Conservation (phyloP, 2,329 filamentous ascomycete species). For the Berkeleyomyces basicola region DNA sequence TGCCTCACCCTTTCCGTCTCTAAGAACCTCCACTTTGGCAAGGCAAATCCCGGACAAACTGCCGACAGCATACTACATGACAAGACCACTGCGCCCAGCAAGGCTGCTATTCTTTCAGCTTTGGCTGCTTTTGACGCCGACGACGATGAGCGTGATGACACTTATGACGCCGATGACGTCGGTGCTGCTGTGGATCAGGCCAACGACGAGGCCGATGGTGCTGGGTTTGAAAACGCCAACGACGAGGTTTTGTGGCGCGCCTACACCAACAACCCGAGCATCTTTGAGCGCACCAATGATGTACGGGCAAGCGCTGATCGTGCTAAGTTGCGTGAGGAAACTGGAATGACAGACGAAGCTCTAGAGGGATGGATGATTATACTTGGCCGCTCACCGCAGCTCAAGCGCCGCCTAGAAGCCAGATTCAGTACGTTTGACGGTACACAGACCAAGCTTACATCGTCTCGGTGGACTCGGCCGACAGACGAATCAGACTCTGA, state of each 20-base stretch:
- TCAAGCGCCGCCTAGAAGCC: constrained; percentile 52
- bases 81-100: constrained; percentile 48
- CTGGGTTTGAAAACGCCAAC: constrained; percentile 28
- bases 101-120: constrained; percentile 75
- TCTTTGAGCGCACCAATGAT: constrained; percentile 56
- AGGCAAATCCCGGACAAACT: constrained; percentile 42
- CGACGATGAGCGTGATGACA: constrained; percentile 93
- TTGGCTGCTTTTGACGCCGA: constrained; percentile 81
- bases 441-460: constrained; percentile 44
- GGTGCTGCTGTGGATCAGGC: constrained; percentile 69
- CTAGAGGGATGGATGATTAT: constrained; percentile 92
- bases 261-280: constrained; percentile 45
- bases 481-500: constrained; percentile 5
- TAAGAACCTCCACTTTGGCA: constrained; percentile 59
- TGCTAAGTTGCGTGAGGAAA: constrained; percentile 50
- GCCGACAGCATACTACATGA: constrained; percentile 59
- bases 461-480: constrained; percentile 41
- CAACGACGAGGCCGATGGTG: constrained; percentile 35
- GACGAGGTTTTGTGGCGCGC: constrained; percentile 61
- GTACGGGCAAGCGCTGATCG: constrained; percentile 42
- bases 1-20: constrained; percentile 47
- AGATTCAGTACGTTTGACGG: constrained; percentile 51
- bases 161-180: constrained; percentile 83
- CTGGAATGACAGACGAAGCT: constrained; percentile 80
- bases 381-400: constrained; percentile 54